phyloP scores from a whole-genome alignment of 2,329 filamentous ascomycete species.

The Stagonosporopsis cucurbitacearum region DNA sequence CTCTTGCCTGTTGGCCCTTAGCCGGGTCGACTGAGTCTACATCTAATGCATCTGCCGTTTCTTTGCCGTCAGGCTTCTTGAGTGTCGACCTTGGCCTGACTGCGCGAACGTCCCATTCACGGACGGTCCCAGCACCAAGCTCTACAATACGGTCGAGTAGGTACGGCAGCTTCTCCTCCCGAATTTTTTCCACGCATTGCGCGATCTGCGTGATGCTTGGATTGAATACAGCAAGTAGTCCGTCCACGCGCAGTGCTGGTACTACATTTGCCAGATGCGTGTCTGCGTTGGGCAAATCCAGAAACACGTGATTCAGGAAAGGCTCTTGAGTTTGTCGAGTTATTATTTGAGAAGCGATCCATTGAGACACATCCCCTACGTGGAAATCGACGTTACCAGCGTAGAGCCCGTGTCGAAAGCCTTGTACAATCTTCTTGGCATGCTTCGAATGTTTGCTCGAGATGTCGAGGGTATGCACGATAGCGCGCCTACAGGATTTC shows the following conservation, averaged over 20 bases:
- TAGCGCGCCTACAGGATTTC: constrained; percentile 62
- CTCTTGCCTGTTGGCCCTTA: constrained; percentile 34
- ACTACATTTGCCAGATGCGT: constrained; percentile 58
- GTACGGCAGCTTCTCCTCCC: constrained; percentile 62
- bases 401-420: constrained; percentile 75
- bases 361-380: constrained; percentile 68
- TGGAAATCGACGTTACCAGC: constrained; percentile 75
- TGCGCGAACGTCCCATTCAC: constrained; percentile 69
- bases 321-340: constrained; percentile 51
- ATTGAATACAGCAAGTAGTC: constrained; percentile 72
- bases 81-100: constrained; percentile 51
- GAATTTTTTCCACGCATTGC: constrained; percentile 64
- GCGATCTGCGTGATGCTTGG: constrained; percentile 81
- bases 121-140: constrained; percentile 61
- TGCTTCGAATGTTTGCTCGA: constrained; percentile 67
- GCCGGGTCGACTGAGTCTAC: constrained; percentile 23
- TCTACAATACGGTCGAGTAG: constrained; percentile 67
- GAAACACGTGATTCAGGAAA: constrained; percentile 73
- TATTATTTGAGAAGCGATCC: constrained; percentile 60
- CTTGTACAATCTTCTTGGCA: constrained; percentile 68
- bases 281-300: constrained; percentile 74
- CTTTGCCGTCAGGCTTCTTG: constrained; percentile 24
- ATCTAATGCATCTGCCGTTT: constrained; percentile 20
- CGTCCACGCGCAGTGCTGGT: constrained; percentile 68
- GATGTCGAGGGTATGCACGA: constrained; percentile 78